Conservation (phyloP, 1,284 basidiomycete genomes). For the Retiboletus flavoniger region DNA sequence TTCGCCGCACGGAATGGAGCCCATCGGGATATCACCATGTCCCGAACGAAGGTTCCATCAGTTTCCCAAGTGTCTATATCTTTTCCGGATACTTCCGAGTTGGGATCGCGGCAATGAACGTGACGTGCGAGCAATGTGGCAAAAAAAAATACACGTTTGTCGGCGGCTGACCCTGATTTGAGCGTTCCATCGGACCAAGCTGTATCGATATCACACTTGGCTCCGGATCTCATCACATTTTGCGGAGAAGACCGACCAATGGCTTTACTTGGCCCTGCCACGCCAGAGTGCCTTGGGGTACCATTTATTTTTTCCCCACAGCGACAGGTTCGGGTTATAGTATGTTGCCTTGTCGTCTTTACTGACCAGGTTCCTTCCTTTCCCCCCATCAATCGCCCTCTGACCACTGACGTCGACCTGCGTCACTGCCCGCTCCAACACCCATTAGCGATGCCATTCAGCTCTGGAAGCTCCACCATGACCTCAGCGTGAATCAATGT, state of each 20-base stretch:
- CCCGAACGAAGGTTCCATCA: background rate
- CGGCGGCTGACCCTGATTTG: slow-evolving; percentile 12
- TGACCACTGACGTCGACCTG: background rate
- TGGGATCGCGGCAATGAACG: background rate
- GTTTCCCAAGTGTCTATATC: background rate
- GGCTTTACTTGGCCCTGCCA: slow-evolving; percentile 1
- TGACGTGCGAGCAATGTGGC: slow-evolving; percentile 5
- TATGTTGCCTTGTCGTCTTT: background rate
- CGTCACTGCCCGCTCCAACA: background rate
- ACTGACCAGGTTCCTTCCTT: background rate
- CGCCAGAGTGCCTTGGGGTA: background rate
- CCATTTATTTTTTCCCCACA: slow-evolving; percentile 1
- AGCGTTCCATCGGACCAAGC: background rate
- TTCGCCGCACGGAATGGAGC: slow-evolving; percentile 2
- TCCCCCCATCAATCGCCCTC: background rate
- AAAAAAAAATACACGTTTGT: slow-evolving; percentile 19
- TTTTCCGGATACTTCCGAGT: slow-evolving; percentile 14
- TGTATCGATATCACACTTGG: background rate
- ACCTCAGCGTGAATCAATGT: background rate
- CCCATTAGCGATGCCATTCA: background rate
- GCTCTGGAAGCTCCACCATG: background rate
- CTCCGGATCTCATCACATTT: background rate
- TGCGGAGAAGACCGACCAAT: background rate
- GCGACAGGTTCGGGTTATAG: background rate
- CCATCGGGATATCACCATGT: background rate